A percentile compares a stretch with the other conserved stretches of the same genome.
Evolutionary conservation across 2,329 filamentous ascomycete species (phyloP).

Genomic region (Aspergillus viridinutans): DNA sequence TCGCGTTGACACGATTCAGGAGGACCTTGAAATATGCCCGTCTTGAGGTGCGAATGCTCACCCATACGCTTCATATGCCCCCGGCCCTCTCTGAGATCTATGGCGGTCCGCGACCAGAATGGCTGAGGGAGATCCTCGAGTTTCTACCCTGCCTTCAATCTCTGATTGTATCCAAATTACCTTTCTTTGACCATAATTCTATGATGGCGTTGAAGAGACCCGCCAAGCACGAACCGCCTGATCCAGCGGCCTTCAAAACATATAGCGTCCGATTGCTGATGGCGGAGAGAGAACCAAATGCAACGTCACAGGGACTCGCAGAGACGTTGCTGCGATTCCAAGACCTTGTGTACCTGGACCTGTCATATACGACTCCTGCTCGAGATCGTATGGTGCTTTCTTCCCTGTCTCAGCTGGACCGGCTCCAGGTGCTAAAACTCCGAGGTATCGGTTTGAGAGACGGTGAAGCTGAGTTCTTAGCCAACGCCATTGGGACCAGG

Average conservation of each 20-base stretch:
- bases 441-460: conserved; percentile 52
- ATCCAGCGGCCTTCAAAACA: conserved; percentile 12
- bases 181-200: conserved; percentile 59
- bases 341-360: conserved; percentile 53
- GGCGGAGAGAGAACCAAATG: conserved; percentile 55
- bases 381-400: conserved; percentile 48
- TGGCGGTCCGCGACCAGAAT: conserved; percentile 54
- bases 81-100: conserved; percentile 59
- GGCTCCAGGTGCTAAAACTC: conserved; percentile 56
- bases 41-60: conserved; percentile 50
- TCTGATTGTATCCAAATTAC: conserved; percentile 54
- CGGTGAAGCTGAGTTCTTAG: conserved; percentile 49
- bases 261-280: conserved; percentile 54
- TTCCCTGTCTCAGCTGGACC: conserved; percentile 43
- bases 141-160: conserved; percentile 56
- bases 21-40: conserved; percentile 53
- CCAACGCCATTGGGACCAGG: conserved; percentile 47
- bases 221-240: conserved; percentile 3
- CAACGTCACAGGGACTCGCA: conserved; percentile 52
- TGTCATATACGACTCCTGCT: conserved; percentile 52
- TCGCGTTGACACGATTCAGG: conserved; percentile 57
- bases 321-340: conserved; percentile 52
- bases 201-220: conserved; percentile 46
- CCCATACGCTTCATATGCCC: conserved; percentile 59
- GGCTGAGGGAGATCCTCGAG: conserved; percentile 57